phyloP scores from a whole-genome alignment of 1,139 yeast species.

The Suhomyces bribrorum region DNA sequence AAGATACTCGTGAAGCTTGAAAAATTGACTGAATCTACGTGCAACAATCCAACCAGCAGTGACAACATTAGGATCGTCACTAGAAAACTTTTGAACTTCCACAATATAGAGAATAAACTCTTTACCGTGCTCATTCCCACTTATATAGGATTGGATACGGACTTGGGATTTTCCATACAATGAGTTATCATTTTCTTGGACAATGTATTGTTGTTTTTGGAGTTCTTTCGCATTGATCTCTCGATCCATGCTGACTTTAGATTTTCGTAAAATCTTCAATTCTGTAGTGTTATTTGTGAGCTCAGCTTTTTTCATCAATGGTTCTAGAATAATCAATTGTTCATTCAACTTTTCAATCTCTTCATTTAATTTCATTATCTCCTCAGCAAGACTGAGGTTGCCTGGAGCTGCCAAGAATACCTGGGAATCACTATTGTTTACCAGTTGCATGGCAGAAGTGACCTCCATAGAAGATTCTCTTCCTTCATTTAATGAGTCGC shows the following conservation, averaged over 20 bases:
- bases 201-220: constrained; percentile 76
- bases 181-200: constrained; percentile 81
- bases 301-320: constrained; percentile 77
- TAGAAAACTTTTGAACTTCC: constrained; percentile 63
- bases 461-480: constrained; percentile 24
- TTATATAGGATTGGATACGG: constrained; percentile 65
- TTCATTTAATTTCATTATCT: constrained; percentile 54
- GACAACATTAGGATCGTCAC: constrained; percentile 44
- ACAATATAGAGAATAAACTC: constrained; percentile 73
- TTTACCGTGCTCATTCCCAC: constrained; percentile 55
- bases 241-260: constrained; percentile 62
- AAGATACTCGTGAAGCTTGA: constrained; percentile 66
- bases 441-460: constrained; percentile 6
- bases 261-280: constrained; percentile 63
- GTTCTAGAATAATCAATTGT: constrained; percentile 64
- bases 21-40: constrained; percentile 82
- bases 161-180: constrained; percentile 70
- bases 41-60: constrained; percentile 90
- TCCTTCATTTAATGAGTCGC: constrained; percentile 25
- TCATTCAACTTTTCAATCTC: constrained; percentile 64
- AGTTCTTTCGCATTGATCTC: constrained; percentile 73
- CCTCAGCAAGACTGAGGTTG: constrained; percentile 64
- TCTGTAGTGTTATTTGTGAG: constrained; percentile 74
- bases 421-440: constrained; percentile 26
- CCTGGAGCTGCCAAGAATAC: constrained; percentile 65